These are phyloP conservation scores for Serendipita sp. DNA, from an alignment of 768 basidiomycete genomes.

Conservation along the genomic window DNA sequence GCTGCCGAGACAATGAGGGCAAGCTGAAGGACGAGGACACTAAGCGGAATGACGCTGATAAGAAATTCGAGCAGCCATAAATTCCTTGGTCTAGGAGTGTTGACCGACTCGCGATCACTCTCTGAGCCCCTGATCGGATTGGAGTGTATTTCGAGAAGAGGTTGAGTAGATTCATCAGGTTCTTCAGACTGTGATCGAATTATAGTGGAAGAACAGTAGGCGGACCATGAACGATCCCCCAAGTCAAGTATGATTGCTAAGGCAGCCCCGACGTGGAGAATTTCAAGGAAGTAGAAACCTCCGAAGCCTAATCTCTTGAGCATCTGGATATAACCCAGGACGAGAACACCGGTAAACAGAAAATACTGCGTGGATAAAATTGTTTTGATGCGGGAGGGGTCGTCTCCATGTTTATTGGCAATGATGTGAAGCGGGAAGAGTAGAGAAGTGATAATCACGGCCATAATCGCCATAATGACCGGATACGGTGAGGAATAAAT, in stretches of 20 bases:
- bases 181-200: neutral
- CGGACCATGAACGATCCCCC: neutral
- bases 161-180: neutral
- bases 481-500: constrained; percentile 41
- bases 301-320: constrained; percentile 30
- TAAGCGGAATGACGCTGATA: constrained; percentile 19
- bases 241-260: constrained; percentile 24
- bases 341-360: constrained; percentile 40
- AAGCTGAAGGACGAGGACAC: constrained; percentile 37
- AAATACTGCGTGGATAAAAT: constrained; percentile 38
- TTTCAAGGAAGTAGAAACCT: constrained; percentile 39
- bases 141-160: constrained; percentile 5
- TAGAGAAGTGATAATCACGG: constrained; percentile 33
- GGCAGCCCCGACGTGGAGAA: constrained; percentile 34
- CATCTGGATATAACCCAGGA: constrained; percentile 33
- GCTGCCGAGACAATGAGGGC: constrained; percentile 30
- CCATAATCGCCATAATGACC: constrained; percentile 33
- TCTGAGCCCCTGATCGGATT: neutral
- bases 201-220: neutral
- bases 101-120: neutral
- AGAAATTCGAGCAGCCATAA: constrained; percentile 24
- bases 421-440: constrained; percentile 27
- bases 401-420: constrained; percentile 17
- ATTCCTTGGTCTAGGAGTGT: neutral
- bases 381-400: constrained; percentile 21